A percentile compares a stretch with the other conserved stretches of the same genome.
Evolutionary conservation across 2,329 filamentous ascomycete species (phyloP).

Genomic region (Thielaviopsis cerberus): DNA sequence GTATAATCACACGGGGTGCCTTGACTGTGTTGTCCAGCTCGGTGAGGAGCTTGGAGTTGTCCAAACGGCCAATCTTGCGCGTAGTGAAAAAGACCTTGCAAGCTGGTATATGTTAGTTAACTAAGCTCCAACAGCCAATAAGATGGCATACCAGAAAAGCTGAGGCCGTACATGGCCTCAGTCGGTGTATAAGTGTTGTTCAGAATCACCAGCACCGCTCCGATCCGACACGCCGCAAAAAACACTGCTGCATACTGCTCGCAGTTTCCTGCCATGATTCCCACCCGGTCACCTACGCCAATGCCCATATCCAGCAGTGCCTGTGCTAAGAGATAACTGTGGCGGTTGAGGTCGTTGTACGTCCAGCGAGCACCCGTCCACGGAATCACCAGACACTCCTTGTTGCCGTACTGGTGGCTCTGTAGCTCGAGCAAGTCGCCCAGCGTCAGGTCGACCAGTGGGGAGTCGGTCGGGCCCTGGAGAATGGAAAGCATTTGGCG

Average conservation of each 20-base stretch:
- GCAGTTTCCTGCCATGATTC: slow-evolving; percentile 62
- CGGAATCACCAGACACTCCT: slow-evolving; percentile 53
- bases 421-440: slow-evolving; percentile 57
- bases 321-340: slow-evolving; percentile 42
- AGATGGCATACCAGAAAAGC: slow-evolving; percentile 40
- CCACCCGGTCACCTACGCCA: slow-evolving; percentile 48
- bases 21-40: slow-evolving; percentile 30
- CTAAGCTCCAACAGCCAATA: not conserved
- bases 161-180: slow-evolving; percentile 52
- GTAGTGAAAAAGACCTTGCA: slow-evolving; percentile 60
- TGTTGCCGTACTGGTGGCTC: slow-evolving; percentile 42
- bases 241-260: slow-evolving; percentile 65
- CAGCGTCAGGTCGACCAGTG: slow-evolving; percentile 52
- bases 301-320: slow-evolving; percentile 51
- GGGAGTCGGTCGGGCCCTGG: slow-evolving; percentile 48
- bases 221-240: slow-evolving; percentile 50
- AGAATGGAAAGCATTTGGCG: slow-evolving; percentile 37
- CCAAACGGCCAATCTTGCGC: slow-evolving; percentile 44
- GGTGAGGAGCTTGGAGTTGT: slow-evolving; percentile 40
- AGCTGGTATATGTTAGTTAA: slow-evolving; percentile 23
- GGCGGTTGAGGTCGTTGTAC: slow-evolving; percentile 44
- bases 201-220: slow-evolving; percentile 53
- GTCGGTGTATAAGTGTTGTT: slow-evolving; percentile 67
- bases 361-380: slow-evolving; percentile 63
- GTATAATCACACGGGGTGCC: slow-evolving; percentile 36